Evolutionary conservation across 2,329 filamentous ascomycete species (phyloP), one percentile per base, ranked within the genome.

Genomic region (Aspergillus fischeri): DNA sequence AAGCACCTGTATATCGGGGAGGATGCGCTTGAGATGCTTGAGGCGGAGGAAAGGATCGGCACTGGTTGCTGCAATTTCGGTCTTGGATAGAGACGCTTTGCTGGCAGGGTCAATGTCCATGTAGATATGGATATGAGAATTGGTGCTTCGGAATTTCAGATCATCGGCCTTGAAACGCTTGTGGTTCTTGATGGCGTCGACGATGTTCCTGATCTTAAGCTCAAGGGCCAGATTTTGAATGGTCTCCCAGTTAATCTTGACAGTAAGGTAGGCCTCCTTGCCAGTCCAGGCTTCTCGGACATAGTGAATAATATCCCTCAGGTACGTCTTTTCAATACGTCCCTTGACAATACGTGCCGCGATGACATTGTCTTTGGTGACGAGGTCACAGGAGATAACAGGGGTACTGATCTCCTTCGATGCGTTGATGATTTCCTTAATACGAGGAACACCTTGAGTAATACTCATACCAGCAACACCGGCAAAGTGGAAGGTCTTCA

Each of bases 401-500:
- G 94, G 94, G 0, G 94, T 99, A 73, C 90, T 95, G 75, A 99
- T 99, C 51, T 81, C 80, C 73, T 92, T 96, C 8, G 92, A 96
- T 5, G 94, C 94, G 77, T 99, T 99, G 86, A 99, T 99, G 65
- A 99, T 99, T 81, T 99, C 94, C 78, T 99, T 99, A 80, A 99
- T 99, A 87, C 94, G 93, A 1, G 94, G 94, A 6, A 99, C 94
- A 90, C 94, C 94, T 71, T 97, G 91, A 0, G 94, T 99, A 71
- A 99, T 96, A 83, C 91, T 96, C 94, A 99, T 97, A 73, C 93
- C 93, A 47, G 94, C 94, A 62, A 99, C 94, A 89, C 94, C 94
- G 71, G 94, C 94, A 80, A 99, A 99, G 89, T 97, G 94, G 86
- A 97, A 97, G 71, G 94, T 97, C 78, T 97, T 97, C 62, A 99